Evolutionary conservation across 257 asterid species (phyloP), one percentile per base, ranked within the genome.

Genomic region (Verbena officinalis): DNA sequence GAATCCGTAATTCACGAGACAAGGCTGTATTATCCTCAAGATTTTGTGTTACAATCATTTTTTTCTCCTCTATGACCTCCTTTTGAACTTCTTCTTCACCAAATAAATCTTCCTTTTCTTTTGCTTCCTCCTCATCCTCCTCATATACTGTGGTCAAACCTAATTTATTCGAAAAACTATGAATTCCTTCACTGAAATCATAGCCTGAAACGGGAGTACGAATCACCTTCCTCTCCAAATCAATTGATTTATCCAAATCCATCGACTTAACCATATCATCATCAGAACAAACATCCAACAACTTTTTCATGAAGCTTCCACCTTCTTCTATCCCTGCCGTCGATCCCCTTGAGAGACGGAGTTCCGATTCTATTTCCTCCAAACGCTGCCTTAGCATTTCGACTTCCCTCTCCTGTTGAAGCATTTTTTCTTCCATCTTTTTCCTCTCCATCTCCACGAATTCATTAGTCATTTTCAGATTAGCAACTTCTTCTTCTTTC

Each of bases 211-310:
- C 38, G 39, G 79, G 55, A 42, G 2, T 63, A 40, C 78, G 78
- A 31, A 27, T 70, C 23, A 46, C 56, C 39, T 65, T 80, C 0
- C 80, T 75, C 21, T 85, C 96, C 81, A 90, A 40, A 55, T 94
- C 99, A 2, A 81, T 74, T 0, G 99, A 94, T 48, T 67, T 77
- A 51, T 73, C 89, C 84, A 94, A 75, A 75, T 94, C 99, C 99
- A 93, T 94, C 38, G 99, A 94, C 83, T 86, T 84, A 9, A 87
- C 99, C 99, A 94, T 94, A 34, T 86, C 95, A 40, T 86, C 96
- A 1, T 88, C 97, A 10, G 69, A 36, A 65, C 78, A 86, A 9
- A 59, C 76, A 17, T 86, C 89, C 89, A 86, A 1, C 52, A 94
- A 77, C 46, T 77, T 84, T 33, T 72, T 85, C 76, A 81, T 83